A percentile compares a stretch with the other conserved stretches of the same genome.
Conservation (phyloP, 495 filamentous ascomycete species). For the Penicillium robsamsonii region DNA sequence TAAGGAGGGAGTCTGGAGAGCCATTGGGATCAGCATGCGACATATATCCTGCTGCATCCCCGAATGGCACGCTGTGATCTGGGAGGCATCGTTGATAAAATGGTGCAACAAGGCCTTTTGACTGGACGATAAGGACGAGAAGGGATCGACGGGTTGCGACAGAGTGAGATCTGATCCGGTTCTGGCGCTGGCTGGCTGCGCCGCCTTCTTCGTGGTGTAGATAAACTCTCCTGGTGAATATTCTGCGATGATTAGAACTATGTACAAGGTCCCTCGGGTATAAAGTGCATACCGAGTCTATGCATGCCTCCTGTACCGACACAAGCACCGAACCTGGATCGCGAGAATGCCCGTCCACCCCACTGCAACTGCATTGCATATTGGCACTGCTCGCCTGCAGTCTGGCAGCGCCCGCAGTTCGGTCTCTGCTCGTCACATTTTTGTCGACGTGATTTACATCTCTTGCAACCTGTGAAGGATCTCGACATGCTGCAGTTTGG, state of each 20-base stretch:
- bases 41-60: slow-evolving; percentile 50
- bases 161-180: slow-evolving; percentile 29
- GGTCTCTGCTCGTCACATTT: slow-evolving; percentile 47
- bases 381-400: slow-evolving; percentile 34
- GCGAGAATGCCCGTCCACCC: slow-evolving; percentile 43
- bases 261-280: not conserved
- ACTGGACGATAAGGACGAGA: slow-evolving; percentile 38
- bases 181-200: slow-evolving; percentile 10
- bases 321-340: slow-evolving; percentile 48
- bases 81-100: slow-evolving; percentile 47
- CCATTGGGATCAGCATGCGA: slow-evolving; percentile 48
- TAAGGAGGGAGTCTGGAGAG: slow-evolving; percentile 45
- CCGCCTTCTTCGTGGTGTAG: slow-evolving; percentile 36
- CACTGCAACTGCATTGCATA: slow-evolving; percentile 43
- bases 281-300: slow-evolving; percentile 36
- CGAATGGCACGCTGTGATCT: slow-evolving; percentile 45
- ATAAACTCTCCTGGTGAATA: slow-evolving; percentile 50
- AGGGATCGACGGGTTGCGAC: slow-evolving; percentile 39
- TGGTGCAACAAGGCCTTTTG: slow-evolving; percentile 45
- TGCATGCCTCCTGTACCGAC: slow-evolving; percentile 44
- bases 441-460: slow-evolving; percentile 47
- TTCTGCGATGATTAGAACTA: slow-evolving; percentile 26
- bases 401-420: slow-evolving; percentile 39
- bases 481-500: slow-evolving; percentile 39
- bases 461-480: slow-evolving; percentile 47